Conservation (phyloP, 2,329 filamentous ascomycete genomes). For the Neofusicoccum laricinum region DNA sequence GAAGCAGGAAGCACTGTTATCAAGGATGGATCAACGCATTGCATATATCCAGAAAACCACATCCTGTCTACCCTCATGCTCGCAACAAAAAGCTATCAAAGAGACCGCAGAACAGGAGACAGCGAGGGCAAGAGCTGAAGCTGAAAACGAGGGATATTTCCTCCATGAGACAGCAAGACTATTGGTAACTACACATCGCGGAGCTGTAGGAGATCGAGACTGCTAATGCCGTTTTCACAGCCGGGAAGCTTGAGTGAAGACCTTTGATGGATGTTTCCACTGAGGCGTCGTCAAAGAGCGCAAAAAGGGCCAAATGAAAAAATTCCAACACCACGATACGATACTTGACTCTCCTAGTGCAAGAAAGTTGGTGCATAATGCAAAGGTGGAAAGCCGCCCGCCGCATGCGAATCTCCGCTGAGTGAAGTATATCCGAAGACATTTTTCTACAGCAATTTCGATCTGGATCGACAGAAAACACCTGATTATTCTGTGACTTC, state of each 20-base stretch:
- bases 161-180: background rate
- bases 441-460: no score
- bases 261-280: background rate
- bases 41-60: background rate
- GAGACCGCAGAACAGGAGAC: background rate
- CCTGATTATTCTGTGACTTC: no score
- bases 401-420: no score
- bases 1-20: background rate
- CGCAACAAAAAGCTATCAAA: background rate
- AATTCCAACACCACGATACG: no score
- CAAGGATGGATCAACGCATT: constrained; percentile 5
- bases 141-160: background rate
- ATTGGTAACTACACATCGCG: background rate
- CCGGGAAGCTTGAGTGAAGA: background rate
- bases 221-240: background rate
- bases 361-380: no score
- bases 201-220: background rate
- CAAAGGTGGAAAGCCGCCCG: no score
- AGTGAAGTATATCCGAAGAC: no score
- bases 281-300: no score
- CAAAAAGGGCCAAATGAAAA: no score
- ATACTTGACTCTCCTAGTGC: no score
- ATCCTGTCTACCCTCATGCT: background rate
- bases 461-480: no score
- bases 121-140: background rate